Base-by-base conservation (phyloP, 768 basidiomycete genomes). In the Calocybe indica region DNA sequence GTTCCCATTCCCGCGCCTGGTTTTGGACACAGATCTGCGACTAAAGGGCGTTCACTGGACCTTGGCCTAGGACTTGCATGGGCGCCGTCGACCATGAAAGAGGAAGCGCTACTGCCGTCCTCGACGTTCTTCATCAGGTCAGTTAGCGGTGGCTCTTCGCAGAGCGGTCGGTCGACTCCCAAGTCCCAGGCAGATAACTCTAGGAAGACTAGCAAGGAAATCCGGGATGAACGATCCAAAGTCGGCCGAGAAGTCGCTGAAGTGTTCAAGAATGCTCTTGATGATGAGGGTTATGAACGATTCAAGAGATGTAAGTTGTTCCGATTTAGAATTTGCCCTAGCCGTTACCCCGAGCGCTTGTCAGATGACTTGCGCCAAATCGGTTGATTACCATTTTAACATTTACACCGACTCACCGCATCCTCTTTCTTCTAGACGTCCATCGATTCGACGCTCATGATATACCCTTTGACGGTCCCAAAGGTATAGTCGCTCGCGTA, bases 401-500 rank as follows among this genome's bases (percentile, higher is more conserved):
- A 22, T 22, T 22, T 22, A 22, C 22, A 39, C 47, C 44, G 45
- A 55, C 54, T 49, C 43, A 44, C 46, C 45, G 57, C 41, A 41
- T 35, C 31, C 47, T 53, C 31, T 22, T 30, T 37, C 31, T 49
- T 39, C 6, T 52, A 88, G 86, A 85, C 65, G 82, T 88, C 11
- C 80, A 80, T 59, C 79, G 79, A 50, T 89, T 84, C 57, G 87
- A 89, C 60, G 82, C 81, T 13, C 78, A 83, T 51, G 71, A 78
- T 37, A 88, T 90, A 40, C 82, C 85, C 3, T 80, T 89, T 43
- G 84, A 89, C 49, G 87, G 87, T 11, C 78, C 85, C 8, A 72
- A 68, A 31, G 88, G 88, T 14, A 79, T 90, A 37, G 69, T 88
- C n/a, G 58, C 71, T 28, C 78, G 76, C 37, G 81, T 87, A 5